Percentiles rank a stretch among this genome's conserved stretches.
Conservation (phyloP, 1,284 basidiomycete genomes). For the Austroboletus rostrupii region DNA sequence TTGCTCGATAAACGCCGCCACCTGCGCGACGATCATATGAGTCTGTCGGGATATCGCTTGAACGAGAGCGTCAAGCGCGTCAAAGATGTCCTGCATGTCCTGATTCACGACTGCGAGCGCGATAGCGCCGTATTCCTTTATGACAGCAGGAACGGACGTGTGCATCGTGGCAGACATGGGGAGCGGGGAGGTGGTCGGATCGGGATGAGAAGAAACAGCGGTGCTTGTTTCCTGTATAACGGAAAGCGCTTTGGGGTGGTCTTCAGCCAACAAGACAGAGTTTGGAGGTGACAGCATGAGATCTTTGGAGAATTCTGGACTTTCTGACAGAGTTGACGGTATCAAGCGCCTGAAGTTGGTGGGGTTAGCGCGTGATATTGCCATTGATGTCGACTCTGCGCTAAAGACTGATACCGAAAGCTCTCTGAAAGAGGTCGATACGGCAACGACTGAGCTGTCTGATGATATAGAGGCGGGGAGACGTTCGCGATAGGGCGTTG, state of each 20-base stretch:
- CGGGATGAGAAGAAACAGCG: conserved; percentile 3
- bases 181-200: conserved; percentile 10
- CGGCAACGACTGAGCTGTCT: conserved; percentile 26
- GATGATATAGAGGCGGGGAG: conserved; percentile 30
- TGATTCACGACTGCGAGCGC: conserved; percentile 40
- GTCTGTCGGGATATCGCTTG: conserved; percentile 43
- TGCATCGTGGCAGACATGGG: conserved; percentile 32
- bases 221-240: conserved; percentile 22
- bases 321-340: conserved; percentile 32
- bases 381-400: conserved; percentile 28
- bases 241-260: conserved; percentile 30
- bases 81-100: conserved; percentile 56
- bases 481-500: conserved; percentile 35
- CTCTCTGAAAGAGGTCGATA: conserved; percentile 50
- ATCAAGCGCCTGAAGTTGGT: conserved; percentile 20
- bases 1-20: conserved; percentile 41
- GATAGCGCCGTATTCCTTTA: conserved; percentile 47
- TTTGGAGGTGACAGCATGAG: conserved; percentile 36
- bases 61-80: conserved; percentile 59
- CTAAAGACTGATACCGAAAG: conserved; percentile 51
- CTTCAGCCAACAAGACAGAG: conserved; percentile 26
- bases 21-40: conserved; percentile 35
- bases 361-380: conserved; percentile 16
- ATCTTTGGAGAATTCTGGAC: conserved; percentile 34
- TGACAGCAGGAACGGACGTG: conserved; percentile 30